Evolutionary conservation across 1,139 yeast genomes (phyloP), one percentile per base, ranked within the genome.

Genomic region (Hemisphaericaspora lyxosophila): DNA sequence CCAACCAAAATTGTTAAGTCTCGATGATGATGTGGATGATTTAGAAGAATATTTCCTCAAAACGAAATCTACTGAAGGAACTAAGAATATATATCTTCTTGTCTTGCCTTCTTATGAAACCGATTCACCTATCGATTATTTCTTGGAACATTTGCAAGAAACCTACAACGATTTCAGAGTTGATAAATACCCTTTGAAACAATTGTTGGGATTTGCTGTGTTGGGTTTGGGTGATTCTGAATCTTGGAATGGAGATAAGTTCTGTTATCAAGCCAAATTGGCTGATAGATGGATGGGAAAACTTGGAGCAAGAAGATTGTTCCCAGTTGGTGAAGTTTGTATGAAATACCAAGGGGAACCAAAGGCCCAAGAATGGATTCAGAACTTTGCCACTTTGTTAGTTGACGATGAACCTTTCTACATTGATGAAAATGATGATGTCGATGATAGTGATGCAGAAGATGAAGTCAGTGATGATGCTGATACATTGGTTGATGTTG

Each of bases 51-150:
- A 78, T 59, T 89, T 89, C 59, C 70, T 86, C 33, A 72, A 78
- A 34, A 80, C 83, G 11, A 86, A 88, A 6, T 49, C 57, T 6
- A 54, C 60, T 20, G 51, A 60, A 20, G 52, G 48, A 22, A 46
- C 51, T 9, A 65, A 68, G 39, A 69, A 78, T 31, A 64, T 86
- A n/a, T 89, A 87, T 53, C 56, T 90, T 17, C 51, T 89, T 46
- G 87, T 89, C 12, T 68, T 89, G 20, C 97, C 97, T 2, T 87
- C 96, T 0, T 89, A 89, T 56, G 97, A 88, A 51, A 85, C 90
- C 0, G 97, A 89, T 59, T 85, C 95, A 2, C 96, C 97, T 8
- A 73, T 90, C 34, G 97, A 89, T 59, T 89, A 81, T 55, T 88
- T 88, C 59, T 67, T 89, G 42, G 95, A 87, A 53, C 82, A 86